phyloP scores from a whole-genome alignment of 1,284 basidiomycete species.

The Volvariella volvacea region DNA sequence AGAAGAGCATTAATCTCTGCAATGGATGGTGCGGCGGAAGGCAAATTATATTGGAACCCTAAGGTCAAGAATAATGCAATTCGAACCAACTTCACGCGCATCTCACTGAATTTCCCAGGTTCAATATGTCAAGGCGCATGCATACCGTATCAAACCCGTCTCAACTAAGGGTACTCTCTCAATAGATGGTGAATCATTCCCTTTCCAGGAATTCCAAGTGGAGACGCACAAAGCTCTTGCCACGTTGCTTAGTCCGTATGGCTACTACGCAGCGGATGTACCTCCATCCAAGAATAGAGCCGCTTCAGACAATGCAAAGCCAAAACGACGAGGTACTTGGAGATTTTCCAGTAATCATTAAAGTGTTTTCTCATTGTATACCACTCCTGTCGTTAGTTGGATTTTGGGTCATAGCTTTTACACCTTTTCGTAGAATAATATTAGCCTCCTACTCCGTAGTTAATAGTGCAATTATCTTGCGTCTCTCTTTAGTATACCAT shows the following conservation, averaged over 20 bases:
- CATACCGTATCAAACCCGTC: constrained; percentile 70
- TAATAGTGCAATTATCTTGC: too few species aligned
- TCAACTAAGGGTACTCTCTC: constrained; percentile 47
- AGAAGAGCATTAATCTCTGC: constrained; percentile 51
- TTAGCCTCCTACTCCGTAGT: too few species aligned
- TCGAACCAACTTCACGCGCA: constrained; percentile 1
- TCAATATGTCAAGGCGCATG: constrained; percentile 74
- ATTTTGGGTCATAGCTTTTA: constrained; percentile 23
- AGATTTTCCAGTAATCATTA: too few species aligned
- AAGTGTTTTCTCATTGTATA: constrained; percentile 1
- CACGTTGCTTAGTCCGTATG: constrained; percentile 65
- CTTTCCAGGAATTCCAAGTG: constrained; percentile 78
- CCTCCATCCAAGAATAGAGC: constrained; percentile 12
- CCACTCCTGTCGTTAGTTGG: constrained; percentile 41
- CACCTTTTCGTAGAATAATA: too few species aligned
- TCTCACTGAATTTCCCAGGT: constrained; percentile 35
- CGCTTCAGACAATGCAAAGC: not conserved
- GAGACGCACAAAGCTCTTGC: constrained; percentile 73
- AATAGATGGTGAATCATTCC: constrained; percentile 82
- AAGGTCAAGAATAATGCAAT: constrained; percentile 34
- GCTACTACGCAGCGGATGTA: constrained; percentile 58
- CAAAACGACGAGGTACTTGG: not conserved
- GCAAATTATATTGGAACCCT: constrained; percentile 62
- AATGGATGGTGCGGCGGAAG: constrained; percentile 65
- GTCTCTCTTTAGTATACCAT: too few species aligned